Evolutionary conservation across 2,329 filamentous ascomycete genomes (phyloP).

Genomic region (Penicillium expansum): DNA sequence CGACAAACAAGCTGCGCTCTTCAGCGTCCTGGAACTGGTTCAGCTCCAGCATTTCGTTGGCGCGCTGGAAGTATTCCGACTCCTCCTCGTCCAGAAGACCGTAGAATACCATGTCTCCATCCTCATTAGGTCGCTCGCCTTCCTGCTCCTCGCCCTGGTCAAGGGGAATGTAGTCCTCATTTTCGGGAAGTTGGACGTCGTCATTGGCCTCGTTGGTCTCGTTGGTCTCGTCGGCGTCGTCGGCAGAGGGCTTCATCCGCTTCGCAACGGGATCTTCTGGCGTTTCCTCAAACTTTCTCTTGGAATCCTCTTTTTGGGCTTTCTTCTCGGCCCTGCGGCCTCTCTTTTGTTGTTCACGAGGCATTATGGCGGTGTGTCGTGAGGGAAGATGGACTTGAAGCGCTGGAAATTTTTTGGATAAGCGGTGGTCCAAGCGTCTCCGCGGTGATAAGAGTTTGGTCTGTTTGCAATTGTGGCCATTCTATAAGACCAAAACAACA

Average conservation of each 20-base stretch:
- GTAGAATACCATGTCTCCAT: slow-evolving; percentile 73
- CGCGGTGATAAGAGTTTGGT: slow-evolving; percentile 24
- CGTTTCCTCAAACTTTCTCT: slow-evolving; percentile 38
- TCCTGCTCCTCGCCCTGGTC: slow-evolving; percentile 25
- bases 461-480: slow-evolving; percentile 29
- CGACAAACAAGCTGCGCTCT: slow-evolving; percentile 68
- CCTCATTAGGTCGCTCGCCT: slow-evolving; percentile 22
- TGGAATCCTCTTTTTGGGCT: slow-evolving; percentile 37
- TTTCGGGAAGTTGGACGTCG: slow-evolving; percentile 20
- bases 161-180: slow-evolving; percentile 41
- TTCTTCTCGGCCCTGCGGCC: slow-evolving; percentile 46
- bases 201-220: slow-evolving; percentile 14
- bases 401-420: slow-evolving; percentile 35
- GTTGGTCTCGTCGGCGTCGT: slow-evolving; percentile 17
- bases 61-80: slow-evolving; percentile 90
- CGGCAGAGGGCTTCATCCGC: slow-evolving; percentile 36
- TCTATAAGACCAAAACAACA: neutral
- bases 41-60: slow-evolving; percentile 83
- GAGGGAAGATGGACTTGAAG: slow-evolving; percentile 4
- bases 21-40: slow-evolving; percentile 81
- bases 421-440: slow-evolving; percentile 39
- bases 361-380: slow-evolving; percentile 34
- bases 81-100: slow-evolving; percentile 90
- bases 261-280: slow-evolving; percentile 37
- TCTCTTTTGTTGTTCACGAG: slow-evolving; percentile 48